Conservation (phyloP, 768 basidiomycete genomes). For the Leccinellum rugosiceps region DNA sequence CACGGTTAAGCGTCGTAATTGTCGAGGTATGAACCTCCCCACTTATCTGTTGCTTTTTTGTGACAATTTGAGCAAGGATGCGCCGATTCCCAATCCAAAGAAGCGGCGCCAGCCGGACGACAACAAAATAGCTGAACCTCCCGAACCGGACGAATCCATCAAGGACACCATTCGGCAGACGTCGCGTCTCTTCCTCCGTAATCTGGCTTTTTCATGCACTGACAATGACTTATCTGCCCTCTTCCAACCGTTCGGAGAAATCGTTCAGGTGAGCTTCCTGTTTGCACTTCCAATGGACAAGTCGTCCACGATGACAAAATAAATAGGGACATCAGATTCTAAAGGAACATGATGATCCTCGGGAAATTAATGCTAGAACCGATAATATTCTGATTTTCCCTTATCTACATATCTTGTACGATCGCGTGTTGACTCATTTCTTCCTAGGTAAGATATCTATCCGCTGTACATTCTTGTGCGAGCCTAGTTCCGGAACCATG, state of each 20-base stretch:
- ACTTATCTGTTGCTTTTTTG: background rate
- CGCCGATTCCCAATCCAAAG: slow-evolving; percentile 62
- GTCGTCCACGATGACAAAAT: slow-evolving; percentile 37
- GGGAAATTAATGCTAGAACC: slow-evolving; percentile 56
- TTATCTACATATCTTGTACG: background rate
- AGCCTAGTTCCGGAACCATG: slow-evolving; percentile 39
- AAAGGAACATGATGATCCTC: slow-evolving; percentile 31
- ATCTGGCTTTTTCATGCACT: slow-evolving; percentile 84
- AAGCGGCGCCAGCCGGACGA: slow-evolving; percentile 56
- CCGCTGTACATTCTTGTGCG: background rate
- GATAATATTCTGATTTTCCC: slow-evolving; percentile 23
- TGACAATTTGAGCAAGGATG: slow-evolving; percentile 44
- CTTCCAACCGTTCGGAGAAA: slow-evolving; percentile 65
- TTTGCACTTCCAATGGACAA: background rate
- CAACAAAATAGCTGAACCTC: slow-evolving; percentile 6
- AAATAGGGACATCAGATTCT: slow-evolving; percentile 51
- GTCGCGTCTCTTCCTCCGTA: slow-evolving; percentile 87
- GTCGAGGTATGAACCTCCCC: slow-evolving; percentile 55
- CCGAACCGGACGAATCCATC: slow-evolving; percentile 30
- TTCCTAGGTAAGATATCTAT: slow-evolving; percentile 13
- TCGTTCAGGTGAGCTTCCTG: slow-evolving; percentile 64
- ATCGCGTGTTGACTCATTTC: slow-evolving; percentile 1
- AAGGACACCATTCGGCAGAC: slow-evolving; percentile 64
- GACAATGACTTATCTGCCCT: slow-evolving; percentile 62
- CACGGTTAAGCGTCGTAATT: slow-evolving; percentile 68